A percentile compares a stretch with the other conserved stretches of the same genome.
phyloP scores from a whole-genome alignment of 2,329 filamentous ascomycete species.

The Paraphoma sp. region DNA sequence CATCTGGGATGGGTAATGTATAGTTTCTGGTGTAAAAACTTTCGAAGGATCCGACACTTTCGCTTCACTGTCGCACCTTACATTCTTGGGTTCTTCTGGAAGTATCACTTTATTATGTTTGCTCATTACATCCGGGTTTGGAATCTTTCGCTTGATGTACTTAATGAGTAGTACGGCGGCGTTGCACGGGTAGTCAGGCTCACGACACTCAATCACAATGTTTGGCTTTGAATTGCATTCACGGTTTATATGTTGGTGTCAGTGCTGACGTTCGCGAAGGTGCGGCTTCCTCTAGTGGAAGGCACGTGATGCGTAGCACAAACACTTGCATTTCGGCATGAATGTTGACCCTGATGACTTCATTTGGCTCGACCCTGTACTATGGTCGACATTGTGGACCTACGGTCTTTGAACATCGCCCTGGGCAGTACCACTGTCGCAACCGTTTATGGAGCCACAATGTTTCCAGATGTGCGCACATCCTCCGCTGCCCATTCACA shows the following conservation, averaged over 20 bases:
- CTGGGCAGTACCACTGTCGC: not conserved
- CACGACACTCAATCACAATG: conserved; percentile 27
- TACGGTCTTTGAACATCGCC: not conserved
- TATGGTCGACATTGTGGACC: not conserved
- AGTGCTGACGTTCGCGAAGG: not conserved
- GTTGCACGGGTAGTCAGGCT: conserved; percentile 19
- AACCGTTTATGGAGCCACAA: not conserved
- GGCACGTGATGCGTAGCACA: too few relatives aligned
- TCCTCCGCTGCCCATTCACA: not conserved
- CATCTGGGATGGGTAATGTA: conserved; percentile 39
- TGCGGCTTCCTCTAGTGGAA: not conserved
- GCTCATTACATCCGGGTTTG: not conserved
- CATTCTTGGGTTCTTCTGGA: conserved; percentile 19
- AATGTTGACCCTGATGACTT: too few relatives aligned
- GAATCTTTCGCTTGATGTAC: conserved; percentile 29
- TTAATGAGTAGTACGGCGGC: conserved; percentile 32
- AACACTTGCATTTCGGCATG: too few relatives aligned
- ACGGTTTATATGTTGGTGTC: not conserved
- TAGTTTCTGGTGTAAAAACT: conserved; percentile 33
- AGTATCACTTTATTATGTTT: conserved; percentile 8
- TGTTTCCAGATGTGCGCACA: not conserved
- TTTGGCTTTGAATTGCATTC: not conserved
- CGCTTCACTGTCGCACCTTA: conserved; percentile 35
- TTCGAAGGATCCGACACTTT: conserved; percentile 16
- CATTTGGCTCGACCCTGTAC: not conserved